Base-by-base conservation (phyloP, 2,329 filamentous ascomycete genomes). In the Hypoxylon sp. region DNA sequence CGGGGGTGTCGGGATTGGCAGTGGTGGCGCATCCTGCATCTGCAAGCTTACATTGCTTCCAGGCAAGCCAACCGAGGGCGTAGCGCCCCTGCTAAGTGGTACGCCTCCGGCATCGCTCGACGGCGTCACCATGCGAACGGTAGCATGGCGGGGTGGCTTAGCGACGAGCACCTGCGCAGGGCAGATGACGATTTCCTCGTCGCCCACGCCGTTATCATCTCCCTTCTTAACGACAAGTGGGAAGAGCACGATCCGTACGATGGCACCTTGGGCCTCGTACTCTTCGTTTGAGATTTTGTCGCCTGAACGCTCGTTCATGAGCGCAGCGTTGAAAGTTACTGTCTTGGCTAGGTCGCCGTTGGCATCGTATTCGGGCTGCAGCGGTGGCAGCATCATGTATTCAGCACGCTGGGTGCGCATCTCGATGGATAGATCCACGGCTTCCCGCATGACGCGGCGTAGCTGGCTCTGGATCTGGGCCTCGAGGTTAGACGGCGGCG, bases 351-450 rank as follows among this genome's bases (percentile, higher is more conserved):
- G 88, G 76, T 98, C 95, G 74, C 96, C 96, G 70, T 96, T 94
- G 74, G 90, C 91, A 80, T 98, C 94, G 81, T 97, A 98, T 80
- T 98, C 94, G 22, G 96, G 96, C 80, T 96, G 93, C 62, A 97
- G 85, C 3, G 96, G 96, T 29, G 96, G 95, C 17, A 98, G 90
- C 95, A 99, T 99, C 84, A 97, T 96, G 83, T 97, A 99, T 83
- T 98, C 96, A 39, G 96, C 94, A 66, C 94, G 90, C 80, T 99
- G 96, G 14, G 92, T 97, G 78, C 96, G 94, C 96, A 99, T 99
- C 83, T 98, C 94, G 72, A 99, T 90, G 0, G 94, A 94, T 10
- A 99, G 88, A 65, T 93, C 92, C 54, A 98, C 96, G 0, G 97
- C 96, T 68, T 95, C 89, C 72, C 90, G 90, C 81, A 99, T 90